A percentile compares a stretch with the other conserved stretches of the same genome.
Evolutionary conservation across 306 rosid species (phyloP).

Genomic region (Canavalia ensiformis): DNA sequence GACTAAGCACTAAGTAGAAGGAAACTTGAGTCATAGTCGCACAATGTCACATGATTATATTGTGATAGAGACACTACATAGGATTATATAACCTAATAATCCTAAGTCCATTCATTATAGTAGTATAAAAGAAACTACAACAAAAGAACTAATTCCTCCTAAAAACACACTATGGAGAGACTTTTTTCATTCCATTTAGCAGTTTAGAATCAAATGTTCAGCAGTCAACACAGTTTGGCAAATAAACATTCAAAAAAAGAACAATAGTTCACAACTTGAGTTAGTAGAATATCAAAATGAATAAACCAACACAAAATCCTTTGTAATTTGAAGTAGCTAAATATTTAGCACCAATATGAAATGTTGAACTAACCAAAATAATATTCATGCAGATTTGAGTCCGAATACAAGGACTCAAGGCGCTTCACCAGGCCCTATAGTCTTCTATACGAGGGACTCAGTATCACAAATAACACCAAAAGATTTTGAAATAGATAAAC

Average conservation of each 20-base stretch:
- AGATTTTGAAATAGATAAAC: conserved; percentile 40
- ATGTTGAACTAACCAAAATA: conserved; percentile 73
- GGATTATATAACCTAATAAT: conserved; percentile 19
- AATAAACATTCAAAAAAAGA: neutral
- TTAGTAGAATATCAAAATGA: conserved; percentile 14
- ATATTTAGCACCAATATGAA: conserved; percentile 44
- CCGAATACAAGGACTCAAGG: conserved; percentile 83
- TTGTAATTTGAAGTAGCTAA: conserved; percentile 37
- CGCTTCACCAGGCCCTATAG: conserved; percentile 90
- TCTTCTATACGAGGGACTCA: conserved; percentile 81
- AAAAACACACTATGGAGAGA: neutral
- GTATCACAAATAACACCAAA: conserved; percentile 44
- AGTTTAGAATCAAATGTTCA: conserved; percentile 10
- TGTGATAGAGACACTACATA: neutral
- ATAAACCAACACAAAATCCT: conserved; percentile 24
- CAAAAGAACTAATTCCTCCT: neutral
- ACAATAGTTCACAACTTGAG: conserved; percentile 1
- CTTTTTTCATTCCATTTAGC: neutral
- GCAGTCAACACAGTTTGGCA: neutral
- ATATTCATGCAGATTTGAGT: conserved; percentile 81
- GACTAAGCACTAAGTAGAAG: conserved; percentile 4
- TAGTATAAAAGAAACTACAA: no score
- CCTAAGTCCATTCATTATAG: neutral
- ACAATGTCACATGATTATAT: conserved; percentile 29
- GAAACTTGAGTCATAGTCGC: neutral